These are phyloP conservation scores for Termitomyces sp. DNA, from an alignment of 768 basidiomycete species.

Conservation along the genomic window DNA sequence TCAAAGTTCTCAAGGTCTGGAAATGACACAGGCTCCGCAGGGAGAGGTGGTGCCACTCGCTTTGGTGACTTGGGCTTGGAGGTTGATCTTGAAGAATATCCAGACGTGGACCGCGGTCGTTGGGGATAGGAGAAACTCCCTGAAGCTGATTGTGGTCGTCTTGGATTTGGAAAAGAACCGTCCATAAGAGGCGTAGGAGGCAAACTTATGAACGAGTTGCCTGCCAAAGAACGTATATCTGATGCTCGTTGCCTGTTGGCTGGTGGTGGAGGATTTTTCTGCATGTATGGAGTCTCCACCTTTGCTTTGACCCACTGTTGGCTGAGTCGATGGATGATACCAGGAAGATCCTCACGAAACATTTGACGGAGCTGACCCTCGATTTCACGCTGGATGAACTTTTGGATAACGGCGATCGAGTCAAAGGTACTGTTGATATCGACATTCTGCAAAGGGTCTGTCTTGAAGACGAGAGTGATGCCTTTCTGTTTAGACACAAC, in stretches of 20 bases:
- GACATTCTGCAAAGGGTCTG: constrained; percentile 95
- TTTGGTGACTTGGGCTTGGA: constrained; percentile 15
- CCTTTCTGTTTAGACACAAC: constrained; percentile 98
- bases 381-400: constrained; percentile 96
- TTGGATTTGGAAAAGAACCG: not conserved
- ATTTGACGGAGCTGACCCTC: constrained; percentile 96
- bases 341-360: constrained; percentile 95
- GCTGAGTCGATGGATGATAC: constrained; percentile 92
- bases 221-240: constrained; percentile 39
- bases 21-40: constrained; percentile 22
- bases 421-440: constrained; percentile 98
- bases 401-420: constrained; percentile 95
- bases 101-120: constrained; percentile 37
- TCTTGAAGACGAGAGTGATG: constrained; percentile 99
- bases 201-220: constrained; percentile 21
- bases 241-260: constrained; percentile 22
- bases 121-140: constrained; percentile 11
- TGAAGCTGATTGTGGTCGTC: constrained; percentile 9
- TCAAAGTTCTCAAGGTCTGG: constrained; percentile 79
- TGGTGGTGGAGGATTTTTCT: constrained; percentile 40
- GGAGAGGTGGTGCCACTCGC: constrained; percentile 17
- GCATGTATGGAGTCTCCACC: constrained; percentile 86
- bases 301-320: constrained; percentile 95
- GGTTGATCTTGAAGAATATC: constrained; percentile 22
- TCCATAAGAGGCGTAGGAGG: constrained; percentile 10